Base-by-base conservation (phyloP, 164 flowering plant genomes). In the Dillenia suffruticosa region DNA sequence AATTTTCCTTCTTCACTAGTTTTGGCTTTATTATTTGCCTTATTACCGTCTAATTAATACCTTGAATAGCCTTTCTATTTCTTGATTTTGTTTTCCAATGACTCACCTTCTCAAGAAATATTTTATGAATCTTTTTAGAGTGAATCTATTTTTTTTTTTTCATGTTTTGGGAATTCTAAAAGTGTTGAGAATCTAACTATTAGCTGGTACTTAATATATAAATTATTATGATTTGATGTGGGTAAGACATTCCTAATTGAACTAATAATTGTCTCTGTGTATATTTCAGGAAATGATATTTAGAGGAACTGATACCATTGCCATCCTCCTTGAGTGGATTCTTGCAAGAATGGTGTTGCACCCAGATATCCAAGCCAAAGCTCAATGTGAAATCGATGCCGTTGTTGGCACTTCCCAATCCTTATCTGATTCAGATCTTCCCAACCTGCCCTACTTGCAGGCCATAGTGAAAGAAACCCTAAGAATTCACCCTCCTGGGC, bases 281-380 rank as follows among this genome's bases (percentile, higher is more conserved):
- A 19, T 19, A 19, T 19, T 19, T 10, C 75, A 85, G 90, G 90
- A 85, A 61, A 85, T 85, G 90, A 81, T 85, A 44, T 85, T 85
- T 22, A 72, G 87, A 48, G 90, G 90, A 0, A 81, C 87, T 2
- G 90, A 85, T 58, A 83, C 90, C 1, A 87, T 83, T 16, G 90
- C 87, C 0, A 79, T 85, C 26, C 75, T 85, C 6, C 62, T 83
- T 4, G 90, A 85, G 46, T 85, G 90, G 90, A 78, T 78, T 57
- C 76, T 85, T 19, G 90, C 90, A 46, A 76, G 87, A 66, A 83
- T 85, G 87, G 82, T 81, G 17, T 59, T 81, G 1, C 87, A 85
- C 65, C 85, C 80, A 1, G 84, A 81, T 1, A 72, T 85, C 48
- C 90, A 83, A 76, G 73, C 80, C 22, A 83, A 76, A 47, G 87